A percentile compares a stretch with the other conserved stretches of the same genome.
Conservation (phyloP, 164 flowering plant genomes). For the Kingdonia uniflora region DNA sequence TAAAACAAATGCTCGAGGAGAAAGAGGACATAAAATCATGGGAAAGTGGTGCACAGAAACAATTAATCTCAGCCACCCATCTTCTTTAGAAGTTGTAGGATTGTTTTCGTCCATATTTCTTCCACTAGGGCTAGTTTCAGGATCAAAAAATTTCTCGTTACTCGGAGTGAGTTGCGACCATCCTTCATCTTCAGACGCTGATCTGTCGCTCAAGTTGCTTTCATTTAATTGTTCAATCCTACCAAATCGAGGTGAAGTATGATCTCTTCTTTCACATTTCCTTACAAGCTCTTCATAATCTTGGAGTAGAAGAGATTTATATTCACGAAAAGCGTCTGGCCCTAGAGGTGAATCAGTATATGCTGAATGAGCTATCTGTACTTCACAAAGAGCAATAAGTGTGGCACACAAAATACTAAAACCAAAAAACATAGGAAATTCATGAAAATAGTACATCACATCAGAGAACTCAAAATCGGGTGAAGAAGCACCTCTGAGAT, state of each 20-base stretch:
- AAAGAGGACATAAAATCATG: constrained; percentile 73
- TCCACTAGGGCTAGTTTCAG: constrained; percentile 23
- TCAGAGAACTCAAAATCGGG: no score
- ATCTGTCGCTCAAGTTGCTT: constrained; percentile 16
- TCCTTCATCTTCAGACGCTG: constrained; percentile 44
- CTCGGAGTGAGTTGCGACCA: constrained; percentile 36
- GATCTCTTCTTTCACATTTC: constrained; percentile 25
- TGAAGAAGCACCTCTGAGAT: constrained; percentile 75
- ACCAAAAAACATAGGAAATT: no score
- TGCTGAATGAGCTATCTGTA: no score
- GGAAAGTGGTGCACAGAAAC: constrained; percentile 88
- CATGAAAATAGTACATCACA: no score
- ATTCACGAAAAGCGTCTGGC: constrained; percentile 92
- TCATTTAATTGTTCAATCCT: constrained; percentile 13
- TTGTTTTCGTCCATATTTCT: constrained; percentile 20
- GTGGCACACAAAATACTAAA: no score
- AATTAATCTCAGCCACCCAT: constrained; percentile 31
- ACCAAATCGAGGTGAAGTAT: constrained; percentile 4
- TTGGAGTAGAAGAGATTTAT: constrained; percentile 80
- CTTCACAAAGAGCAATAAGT: no score
- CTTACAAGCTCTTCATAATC: constrained; percentile 80
- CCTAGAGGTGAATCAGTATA: constrained; percentile 96
- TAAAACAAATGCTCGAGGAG: constrained; percentile 77
- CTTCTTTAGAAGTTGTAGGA: constrained; percentile 14
- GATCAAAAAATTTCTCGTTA: constrained; percentile 29